These are phyloP conservation scores for Botryotinia calthae DNA, from an alignment of 2,329 filamentous ascomycete species.

Conservation along the genomic window DNA sequence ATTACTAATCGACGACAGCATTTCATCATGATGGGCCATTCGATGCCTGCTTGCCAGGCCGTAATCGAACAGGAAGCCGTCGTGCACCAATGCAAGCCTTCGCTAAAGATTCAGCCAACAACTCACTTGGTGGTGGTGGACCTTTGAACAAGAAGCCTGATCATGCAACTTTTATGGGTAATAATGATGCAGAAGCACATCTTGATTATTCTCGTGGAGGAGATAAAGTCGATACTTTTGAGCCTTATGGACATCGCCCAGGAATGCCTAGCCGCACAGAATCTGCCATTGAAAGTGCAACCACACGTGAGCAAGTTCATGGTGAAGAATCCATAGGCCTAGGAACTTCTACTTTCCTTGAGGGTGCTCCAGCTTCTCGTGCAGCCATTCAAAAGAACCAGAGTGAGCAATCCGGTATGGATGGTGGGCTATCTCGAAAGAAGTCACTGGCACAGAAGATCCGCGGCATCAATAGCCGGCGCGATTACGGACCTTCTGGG, in stretches of 20 bases:
- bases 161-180: conserved; percentile 82
- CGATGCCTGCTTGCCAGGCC: conserved; percentile 91
- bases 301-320: conserved; percentile 69
- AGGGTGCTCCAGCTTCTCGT: conserved; percentile 84
- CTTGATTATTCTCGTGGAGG: conserved; percentile 62
- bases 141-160: conserved; percentile 80
- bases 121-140: conserved; percentile 82
- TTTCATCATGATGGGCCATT: conserved; percentile 98
- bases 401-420: conserved; percentile 53
- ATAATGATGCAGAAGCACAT: conserved; percentile 68
- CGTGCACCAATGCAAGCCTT: conserved; percentile 96
- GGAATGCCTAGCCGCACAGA: conserved; percentile 31
- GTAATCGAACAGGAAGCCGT: conserved; percentile 79
- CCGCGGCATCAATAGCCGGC: conserved; percentile 73
- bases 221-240: conserved; percentile 42
- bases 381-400: conserved; percentile 74
- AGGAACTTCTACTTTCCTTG: conserved; percentile 92
- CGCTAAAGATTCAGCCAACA: conserved; percentile 88
- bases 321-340: conserved; percentile 80
- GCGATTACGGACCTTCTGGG: conserved; percentile 57
- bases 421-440: conserved; percentile 77
- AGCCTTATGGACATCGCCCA: conserved; percentile 43
- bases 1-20: conserved; percentile 53
- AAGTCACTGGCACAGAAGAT: conserved; percentile 93
- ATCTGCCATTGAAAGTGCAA: conserved; percentile 63